Evolutionary conservation across 805 yeast genomes (phyloP).

Genomic region (Zygosaccharomyces lentus): DNA sequence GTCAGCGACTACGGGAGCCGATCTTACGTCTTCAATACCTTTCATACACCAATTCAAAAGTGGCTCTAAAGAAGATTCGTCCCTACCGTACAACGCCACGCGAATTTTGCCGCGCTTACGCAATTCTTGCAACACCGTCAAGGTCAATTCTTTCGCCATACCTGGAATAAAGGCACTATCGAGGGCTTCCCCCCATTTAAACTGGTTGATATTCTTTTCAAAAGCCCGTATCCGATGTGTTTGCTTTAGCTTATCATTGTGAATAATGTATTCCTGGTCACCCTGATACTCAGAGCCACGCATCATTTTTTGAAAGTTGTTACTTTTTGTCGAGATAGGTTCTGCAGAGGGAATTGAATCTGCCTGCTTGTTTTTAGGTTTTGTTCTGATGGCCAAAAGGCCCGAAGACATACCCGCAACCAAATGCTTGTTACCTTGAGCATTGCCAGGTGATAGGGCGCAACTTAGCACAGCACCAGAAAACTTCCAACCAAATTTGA

Average conservation of each 20-base stretch:
- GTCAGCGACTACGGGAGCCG: slow-evolving; percentile 55
- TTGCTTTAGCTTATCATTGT: slow-evolving; percentile 52
- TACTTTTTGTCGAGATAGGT: slow-evolving; percentile 35
- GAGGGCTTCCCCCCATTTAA: slow-evolving; percentile 89
- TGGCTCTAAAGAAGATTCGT: slow-evolving; percentile 82
- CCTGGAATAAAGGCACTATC: slow-evolving; percentile 82
- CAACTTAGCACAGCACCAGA: slow-evolving; percentile 89
- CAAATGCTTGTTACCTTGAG: slow-evolving; percentile 58
- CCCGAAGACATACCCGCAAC: slow-evolving; percentile 93
- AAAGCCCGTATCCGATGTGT: slow-evolving; percentile 70
- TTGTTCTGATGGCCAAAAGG: slow-evolving; percentile 79
- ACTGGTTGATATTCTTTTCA: slow-evolving; percentile 79
- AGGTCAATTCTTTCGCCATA: slow-evolving; percentile 70
- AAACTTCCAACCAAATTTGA: slow-evolving; percentile 95
- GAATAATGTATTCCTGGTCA: slow-evolving; percentile 72
- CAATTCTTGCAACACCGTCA: slow-evolving; percentile 81
- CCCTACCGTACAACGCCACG: slow-evolving; percentile 75
- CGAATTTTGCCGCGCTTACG: slow-evolving; percentile 85
- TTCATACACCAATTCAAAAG: slow-evolving; percentile 77
- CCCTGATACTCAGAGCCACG: slow-evolving; percentile 90
- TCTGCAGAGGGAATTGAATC: background rate
- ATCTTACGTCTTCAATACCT: slow-evolving; percentile 74
- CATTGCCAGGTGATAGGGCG: slow-evolving; percentile 72
- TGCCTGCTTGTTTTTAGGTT: slow-evolving; percentile 53
- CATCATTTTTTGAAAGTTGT: slow-evolving; percentile 74